Evolutionary conservation across 768 basidiomycete genomes (phyloP).

Genomic region (Tricholomella constricta): DNA sequence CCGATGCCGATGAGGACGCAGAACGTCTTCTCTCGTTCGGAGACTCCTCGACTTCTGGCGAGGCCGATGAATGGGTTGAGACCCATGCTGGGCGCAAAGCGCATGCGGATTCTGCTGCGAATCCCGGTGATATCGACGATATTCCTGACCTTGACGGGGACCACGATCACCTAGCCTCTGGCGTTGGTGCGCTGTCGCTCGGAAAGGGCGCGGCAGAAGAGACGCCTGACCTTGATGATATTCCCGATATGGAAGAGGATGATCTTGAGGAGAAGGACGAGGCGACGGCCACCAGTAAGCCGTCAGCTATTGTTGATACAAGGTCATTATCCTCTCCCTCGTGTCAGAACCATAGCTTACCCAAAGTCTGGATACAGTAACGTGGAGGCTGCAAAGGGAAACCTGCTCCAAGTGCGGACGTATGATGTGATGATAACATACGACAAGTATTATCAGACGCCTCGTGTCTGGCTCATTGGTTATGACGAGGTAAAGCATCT

Average conservation of each 20-base stretch:
- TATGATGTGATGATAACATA: constrained; percentile 99
- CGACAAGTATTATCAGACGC: constrained; percentile 99
- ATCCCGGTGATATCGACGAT: constrained; percentile 73
- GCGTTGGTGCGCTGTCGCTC: constrained; percentile 50
- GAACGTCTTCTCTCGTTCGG: constrained; percentile 89
- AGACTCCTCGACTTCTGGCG: constrained; percentile 53
- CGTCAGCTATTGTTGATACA: constrained; percentile 43
- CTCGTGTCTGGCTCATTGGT: constrained; percentile 95
- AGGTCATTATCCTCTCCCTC: constrained; percentile 40
- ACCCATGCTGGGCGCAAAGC: constrained; percentile 85
- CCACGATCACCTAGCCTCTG: constrained; percentile 44
- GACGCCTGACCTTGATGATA: constrained; percentile 95
- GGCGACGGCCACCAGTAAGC: constrained; percentile 69
- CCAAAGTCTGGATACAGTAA: constrained; percentile 41
- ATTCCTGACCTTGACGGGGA: constrained; percentile 82
- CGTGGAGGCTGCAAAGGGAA: constrained; percentile 70
- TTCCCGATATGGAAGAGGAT: constrained; percentile 99
- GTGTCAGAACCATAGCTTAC: not conserved
- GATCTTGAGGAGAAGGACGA: constrained; percentile 87
- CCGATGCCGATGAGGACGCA: constrained; percentile 94
- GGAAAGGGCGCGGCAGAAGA: constrained; percentile 42
- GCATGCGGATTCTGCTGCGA: constrained; percentile 51
- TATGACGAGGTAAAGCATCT: constrained; percentile 80
- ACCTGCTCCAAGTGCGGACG: constrained; percentile 92
- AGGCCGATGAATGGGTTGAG: constrained; percentile 96